These are phyloP conservation scores for Thelonectria olida DNA, from an alignment of 2,329 filamentous ascomycete genomes.

Conservation along the genomic window DNA sequence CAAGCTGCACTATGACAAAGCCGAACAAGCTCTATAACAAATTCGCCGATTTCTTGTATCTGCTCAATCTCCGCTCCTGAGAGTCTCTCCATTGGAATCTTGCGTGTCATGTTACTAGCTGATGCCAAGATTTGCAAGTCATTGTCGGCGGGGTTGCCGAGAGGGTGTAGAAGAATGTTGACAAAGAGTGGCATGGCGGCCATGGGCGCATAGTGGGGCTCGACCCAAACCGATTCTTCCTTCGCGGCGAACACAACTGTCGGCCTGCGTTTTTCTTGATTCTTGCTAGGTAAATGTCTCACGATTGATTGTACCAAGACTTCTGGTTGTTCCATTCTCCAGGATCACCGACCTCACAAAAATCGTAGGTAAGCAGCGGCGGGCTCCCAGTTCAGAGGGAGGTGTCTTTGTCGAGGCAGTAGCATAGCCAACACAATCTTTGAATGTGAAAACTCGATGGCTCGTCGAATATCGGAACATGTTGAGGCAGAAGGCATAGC, in stretches of 20 bases:
- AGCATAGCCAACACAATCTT: slow-evolving; percentile 3
- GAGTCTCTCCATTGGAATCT: slow-evolving; percentile 23
- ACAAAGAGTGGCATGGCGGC: slow-evolving; percentile 31
- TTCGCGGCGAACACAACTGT: slow-evolving; percentile 14
- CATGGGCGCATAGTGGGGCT: slow-evolving; percentile 30
- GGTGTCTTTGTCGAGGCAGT: neutral
- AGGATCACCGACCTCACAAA: neutral
- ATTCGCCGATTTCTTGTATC: slow-evolving; percentile 31
- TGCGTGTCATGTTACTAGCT: slow-evolving; percentile 30
- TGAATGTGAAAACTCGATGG: neutral
- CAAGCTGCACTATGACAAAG: slow-evolving; percentile 31
- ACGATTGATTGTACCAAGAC: no score
- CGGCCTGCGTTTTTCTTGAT: neutral
- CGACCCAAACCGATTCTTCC: slow-evolving; percentile 28
- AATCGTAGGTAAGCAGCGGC: neutral
- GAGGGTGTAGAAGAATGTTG: slow-evolving; percentile 32
- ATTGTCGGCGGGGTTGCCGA: slow-evolving; percentile 23
- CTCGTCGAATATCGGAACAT: no score
- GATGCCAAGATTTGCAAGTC: slow-evolving; percentile 30
- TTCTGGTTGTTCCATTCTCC: neutral
- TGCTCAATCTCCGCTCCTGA: slow-evolving; percentile 32
- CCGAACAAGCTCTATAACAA: slow-evolving; percentile 32
- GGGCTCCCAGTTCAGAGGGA: neutral
- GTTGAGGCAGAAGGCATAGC: neutral
- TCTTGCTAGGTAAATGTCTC: neutral